Percentiles rank a stretch among this genome's conserved stretches.
phyloP scores from a whole-genome alignment of 2,329 filamentous ascomycete genomes.

The Aspergillus sergii region DNA sequence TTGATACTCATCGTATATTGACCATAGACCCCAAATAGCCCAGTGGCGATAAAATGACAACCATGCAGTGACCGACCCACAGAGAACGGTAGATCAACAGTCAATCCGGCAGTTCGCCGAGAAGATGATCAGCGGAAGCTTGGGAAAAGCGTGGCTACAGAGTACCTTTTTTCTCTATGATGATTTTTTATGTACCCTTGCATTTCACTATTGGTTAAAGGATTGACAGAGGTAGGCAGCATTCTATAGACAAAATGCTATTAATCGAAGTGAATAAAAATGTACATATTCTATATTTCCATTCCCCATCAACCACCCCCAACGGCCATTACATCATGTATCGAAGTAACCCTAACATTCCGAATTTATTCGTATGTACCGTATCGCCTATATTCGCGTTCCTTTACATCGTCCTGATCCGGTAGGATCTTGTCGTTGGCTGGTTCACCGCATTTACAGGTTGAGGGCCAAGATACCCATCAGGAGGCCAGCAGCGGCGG shows the following conservation, averaged over 20 bases:
- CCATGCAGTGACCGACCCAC: background rate
- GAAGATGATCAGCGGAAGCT: background rate
- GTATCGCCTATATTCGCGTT: background rate
- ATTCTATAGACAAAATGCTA: background rate
- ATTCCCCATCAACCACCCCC: background rate
- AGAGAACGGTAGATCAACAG: background rate
- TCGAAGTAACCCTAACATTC: background rate
- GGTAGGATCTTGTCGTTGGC: background rate
- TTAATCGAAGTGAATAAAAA: background rate
- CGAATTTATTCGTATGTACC: background rate
- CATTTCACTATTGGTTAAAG: background rate
- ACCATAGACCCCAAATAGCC: background rate
- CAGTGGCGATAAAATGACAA: background rate
- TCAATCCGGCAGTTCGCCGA: background rate
- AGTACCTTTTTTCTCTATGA: too few species aligned
- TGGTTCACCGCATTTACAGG: background rate
- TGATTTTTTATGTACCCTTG: too few species aligned
- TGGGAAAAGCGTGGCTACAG: background rate
- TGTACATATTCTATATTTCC: background rate
- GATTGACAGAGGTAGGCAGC: background rate
- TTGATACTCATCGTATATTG: background rate
- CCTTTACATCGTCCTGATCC: background rate
- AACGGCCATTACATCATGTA: background rate
- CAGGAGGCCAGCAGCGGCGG: slow-evolving; percentile 22
- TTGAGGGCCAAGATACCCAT: slow-evolving; percentile 23